Percentiles rank a stretch among this genome's conserved stretches.
These are phyloP conservation scores for Syzygium syzygioides DNA, from an alignment of 441 rosid species.

Conservation along the genomic window DNA sequence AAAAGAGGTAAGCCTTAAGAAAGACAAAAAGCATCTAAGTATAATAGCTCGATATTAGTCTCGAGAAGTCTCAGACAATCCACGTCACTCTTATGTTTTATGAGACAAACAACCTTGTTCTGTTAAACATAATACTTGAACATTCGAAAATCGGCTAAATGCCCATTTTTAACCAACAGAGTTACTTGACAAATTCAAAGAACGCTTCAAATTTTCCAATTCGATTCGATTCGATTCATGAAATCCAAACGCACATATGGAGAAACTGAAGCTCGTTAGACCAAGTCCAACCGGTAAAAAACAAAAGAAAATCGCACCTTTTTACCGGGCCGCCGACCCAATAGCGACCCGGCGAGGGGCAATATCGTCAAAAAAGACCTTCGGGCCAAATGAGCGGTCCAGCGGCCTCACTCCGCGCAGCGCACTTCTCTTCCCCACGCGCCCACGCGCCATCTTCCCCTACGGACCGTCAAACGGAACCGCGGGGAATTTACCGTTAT, in stretches of 20 bases:
- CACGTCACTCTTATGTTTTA: neutral
- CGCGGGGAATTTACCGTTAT: neutral
- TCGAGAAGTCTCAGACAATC: neutral
- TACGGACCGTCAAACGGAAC: neutral
- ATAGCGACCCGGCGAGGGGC: neutral
- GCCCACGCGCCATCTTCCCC: neutral
- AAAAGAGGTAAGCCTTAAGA: neutral
- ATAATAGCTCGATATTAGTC: too few relatives aligned
- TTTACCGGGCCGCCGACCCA: neutral
- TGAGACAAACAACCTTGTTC: rapidly evolving
- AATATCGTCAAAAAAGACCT: neutral
- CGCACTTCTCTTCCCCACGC: neutral
- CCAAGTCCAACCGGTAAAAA: neutral
- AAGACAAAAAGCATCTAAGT: neutral
- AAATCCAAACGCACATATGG: neutral
- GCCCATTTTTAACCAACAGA: neutral
- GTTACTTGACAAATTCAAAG: neutral
- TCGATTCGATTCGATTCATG: neutral
- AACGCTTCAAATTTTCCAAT: neutral
- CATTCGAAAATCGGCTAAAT: neutral
- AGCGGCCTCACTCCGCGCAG: neutral
- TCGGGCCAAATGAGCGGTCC: neutral
- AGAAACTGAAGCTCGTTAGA: neutral
- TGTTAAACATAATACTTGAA: too few relatives aligned
- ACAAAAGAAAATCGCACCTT: neutral